Evolutionary conservation across 148 eudicot species (phyloP).

Genomic region (Nyssa sinensis): DNA sequence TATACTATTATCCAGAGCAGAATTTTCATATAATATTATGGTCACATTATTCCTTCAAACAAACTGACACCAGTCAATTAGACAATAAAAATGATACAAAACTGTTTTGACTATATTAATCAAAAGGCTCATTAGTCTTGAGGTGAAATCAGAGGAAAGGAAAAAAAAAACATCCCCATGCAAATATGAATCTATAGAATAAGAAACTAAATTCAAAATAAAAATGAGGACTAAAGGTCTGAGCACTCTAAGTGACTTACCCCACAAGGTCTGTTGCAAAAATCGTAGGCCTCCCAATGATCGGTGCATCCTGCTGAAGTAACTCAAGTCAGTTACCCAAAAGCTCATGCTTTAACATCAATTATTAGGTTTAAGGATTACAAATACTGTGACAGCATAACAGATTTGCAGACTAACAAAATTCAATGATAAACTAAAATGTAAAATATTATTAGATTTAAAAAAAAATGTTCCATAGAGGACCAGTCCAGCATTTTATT

Average conservation of each 20-base stretch:
- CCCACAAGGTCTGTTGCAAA: conserved; percentile 36
- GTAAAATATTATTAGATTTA: neutral
- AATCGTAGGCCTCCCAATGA: conserved; percentile 73
- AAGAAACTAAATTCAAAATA: neutral
- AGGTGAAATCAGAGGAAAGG: no score
- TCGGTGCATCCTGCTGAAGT: conserved; percentile 62
- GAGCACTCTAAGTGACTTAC: conserved; percentile 26
- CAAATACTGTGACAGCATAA: neutral
- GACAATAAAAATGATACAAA: neutral
- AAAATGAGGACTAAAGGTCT: neutral
- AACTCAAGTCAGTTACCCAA: conserved; percentile 19
- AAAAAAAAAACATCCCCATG: neutral
- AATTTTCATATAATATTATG: no score
- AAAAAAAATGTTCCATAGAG: neutral
- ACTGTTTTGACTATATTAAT: neutral
- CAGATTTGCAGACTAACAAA: neutral
- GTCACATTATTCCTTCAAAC: neutral
- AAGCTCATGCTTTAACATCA: neutral
- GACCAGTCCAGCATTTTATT: neutral
- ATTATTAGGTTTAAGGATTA: neutral
- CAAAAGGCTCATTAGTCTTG: neutral
- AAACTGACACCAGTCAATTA: no score
- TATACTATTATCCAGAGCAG: neutral
- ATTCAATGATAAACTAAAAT: neutral
- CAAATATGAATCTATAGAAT: neutral